These are phyloP conservation scores for Pinus tabuliformis DNA, from an alignment of 75 land plant species.

Conservation along the genomic window DNA sequence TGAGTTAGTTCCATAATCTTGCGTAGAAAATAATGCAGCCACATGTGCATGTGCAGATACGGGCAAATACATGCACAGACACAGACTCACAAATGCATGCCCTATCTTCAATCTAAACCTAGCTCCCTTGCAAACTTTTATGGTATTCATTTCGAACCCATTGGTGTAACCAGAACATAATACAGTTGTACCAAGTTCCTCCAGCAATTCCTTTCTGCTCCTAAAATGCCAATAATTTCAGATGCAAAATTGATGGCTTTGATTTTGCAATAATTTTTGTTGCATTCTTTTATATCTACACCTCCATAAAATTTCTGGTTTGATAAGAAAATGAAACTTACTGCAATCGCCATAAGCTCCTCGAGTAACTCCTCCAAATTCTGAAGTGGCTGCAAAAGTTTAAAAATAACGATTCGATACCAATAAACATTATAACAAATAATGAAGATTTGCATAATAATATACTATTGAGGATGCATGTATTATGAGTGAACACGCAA, in stretches of 20 bases:
- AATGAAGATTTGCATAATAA: too few species aligned
- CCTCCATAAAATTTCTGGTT: not conserved
- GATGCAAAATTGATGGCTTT: not conserved
- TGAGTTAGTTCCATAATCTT: not conserved
- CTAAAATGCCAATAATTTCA: not conserved
- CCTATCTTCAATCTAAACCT: not conserved
- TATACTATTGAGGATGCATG: not conserved
- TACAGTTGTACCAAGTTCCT: not conserved
- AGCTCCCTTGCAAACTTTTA: not conserved
- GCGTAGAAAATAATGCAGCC: not conserved
- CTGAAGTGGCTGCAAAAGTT: slow-evolving; percentile 66
- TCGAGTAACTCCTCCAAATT: slow-evolving; percentile 78
- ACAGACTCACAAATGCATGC: not conserved
- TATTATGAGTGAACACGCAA: not conserved
- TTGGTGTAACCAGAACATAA: not conserved
- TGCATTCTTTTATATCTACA: not conserved
- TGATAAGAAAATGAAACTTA: slow-evolving; percentile 27
- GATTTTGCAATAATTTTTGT: not conserved
- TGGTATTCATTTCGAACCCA: not conserved
- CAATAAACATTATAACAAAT: not conserved
- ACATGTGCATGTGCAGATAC: not conserved
- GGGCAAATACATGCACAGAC: not conserved
- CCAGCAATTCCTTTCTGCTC: too few species aligned
- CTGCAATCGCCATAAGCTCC: slow-evolving; percentile 93
- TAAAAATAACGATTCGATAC: not conserved